A percentile compares a stretch with the other conserved stretches of the same genome.
Evolutionary conservation across 495 filamentous ascomycete genomes (phyloP).

Genomic region (Aspergillus bertholletiae): DNA sequence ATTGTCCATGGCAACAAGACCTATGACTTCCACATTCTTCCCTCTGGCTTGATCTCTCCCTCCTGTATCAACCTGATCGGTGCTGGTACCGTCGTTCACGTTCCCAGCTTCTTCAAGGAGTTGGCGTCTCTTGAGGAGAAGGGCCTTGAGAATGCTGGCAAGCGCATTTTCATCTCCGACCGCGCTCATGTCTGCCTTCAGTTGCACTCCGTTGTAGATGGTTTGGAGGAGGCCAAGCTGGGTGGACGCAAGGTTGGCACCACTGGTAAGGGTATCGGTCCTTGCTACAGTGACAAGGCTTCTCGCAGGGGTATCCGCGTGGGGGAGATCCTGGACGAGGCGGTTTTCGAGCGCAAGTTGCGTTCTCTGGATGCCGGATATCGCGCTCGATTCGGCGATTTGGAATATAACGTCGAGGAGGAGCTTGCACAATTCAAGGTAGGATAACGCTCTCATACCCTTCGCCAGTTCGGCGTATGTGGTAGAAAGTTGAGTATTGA

Average conservation of each 20-base stretch:
- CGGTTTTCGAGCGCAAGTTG: constrained; percentile 70
- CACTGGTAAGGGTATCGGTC: constrained; percentile 67
- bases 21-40: constrained; percentile 72
- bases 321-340: constrained; percentile 70
- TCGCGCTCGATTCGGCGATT: constrained; percentile 69
- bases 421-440: constrained; percentile 69
- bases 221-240: constrained; percentile 74
- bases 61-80: constrained; percentile 80
- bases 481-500: constrained; percentile 4
- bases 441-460: constrained; percentile 1
- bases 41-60: constrained; percentile 72
- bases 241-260: constrained; percentile 61
- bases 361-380: constrained; percentile 62
- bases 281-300: constrained; percentile 80
- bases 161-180: constrained; percentile 75
- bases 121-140: constrained; percentile 66
- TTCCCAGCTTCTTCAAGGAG: constrained; percentile 86
- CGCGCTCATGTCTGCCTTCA: constrained; percentile 83
- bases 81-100: constrained; percentile 78
- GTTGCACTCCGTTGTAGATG: constrained; percentile 77
- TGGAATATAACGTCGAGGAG: constrained; percentile 75
- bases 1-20: constrained; percentile 58
- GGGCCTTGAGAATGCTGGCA: constrained; percentile 60
- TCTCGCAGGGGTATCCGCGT: constrained; percentile 71
- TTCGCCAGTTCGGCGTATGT: no score